Evolutionary conservation across 306 rosid species (phyloP).

Genomic region (Trifolium subterraneum): DNA sequence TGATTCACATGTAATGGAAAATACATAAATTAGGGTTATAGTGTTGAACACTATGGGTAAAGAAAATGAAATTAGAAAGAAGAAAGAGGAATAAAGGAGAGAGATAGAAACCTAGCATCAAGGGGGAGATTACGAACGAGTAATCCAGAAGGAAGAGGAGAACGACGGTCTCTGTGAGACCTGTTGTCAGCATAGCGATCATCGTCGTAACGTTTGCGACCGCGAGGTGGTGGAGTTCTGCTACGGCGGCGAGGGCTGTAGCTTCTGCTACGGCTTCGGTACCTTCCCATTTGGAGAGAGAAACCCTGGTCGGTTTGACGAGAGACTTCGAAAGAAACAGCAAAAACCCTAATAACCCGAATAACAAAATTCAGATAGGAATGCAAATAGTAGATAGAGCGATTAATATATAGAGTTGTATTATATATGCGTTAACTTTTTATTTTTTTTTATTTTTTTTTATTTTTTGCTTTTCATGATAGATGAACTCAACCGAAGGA

Average conservation of each 20-base stretch:
- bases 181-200: slow-evolving; percentile 69
- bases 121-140: slow-evolving; percentile 98
- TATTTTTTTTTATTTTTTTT: too few species aligned
- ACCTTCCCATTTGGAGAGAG: slow-evolving; percentile 58
- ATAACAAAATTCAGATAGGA: slow-evolving; percentile 22
- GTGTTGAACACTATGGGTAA: too few species aligned
- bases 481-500: too few species aligned
- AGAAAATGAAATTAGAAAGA: slow-evolving; percentile 9
- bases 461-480: too few species aligned
- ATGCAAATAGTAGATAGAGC: not conserved
- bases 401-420: not conserved
- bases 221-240: slow-evolving; percentile 77
- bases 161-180: slow-evolving; percentile 81
- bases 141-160: slow-evolving; percentile 91
- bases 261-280: slow-evolving; percentile 93
- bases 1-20: too few species aligned
- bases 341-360: slow-evolving; percentile 56
- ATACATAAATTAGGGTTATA: too few species aligned
- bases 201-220: slow-evolving; percentile 79
- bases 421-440: not conserved
- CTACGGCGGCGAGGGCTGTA: slow-evolving; percentile 94
- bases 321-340: not conserved
- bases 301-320: not conserved
- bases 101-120: slow-evolving; percentile 63
- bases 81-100: not conserved